Evolutionary conservation across 768 basidiomycete species (phyloP).

Genomic region (Calocybe cyanea): DNA sequence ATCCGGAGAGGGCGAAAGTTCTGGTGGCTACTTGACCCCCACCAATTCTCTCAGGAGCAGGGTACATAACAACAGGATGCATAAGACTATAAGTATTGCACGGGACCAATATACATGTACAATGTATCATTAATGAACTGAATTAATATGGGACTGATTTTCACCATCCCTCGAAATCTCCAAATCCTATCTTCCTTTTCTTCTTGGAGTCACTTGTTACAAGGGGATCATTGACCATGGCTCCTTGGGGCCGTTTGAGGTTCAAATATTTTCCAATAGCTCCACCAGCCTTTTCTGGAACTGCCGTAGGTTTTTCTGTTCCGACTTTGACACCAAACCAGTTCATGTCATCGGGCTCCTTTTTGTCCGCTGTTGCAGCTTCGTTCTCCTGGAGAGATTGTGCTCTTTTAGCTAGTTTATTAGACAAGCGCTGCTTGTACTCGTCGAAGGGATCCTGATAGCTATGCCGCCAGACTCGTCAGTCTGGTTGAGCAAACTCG

Average conservation of each 20-base stretch:
- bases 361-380: constrained; percentile 39
- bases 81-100: constrained; percentile 3
- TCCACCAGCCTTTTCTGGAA: constrained; percentile 30
- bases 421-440: constrained; percentile 80
- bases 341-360: constrained; percentile 66
- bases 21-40: constrained; percentile 32
- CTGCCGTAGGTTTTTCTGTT: constrained; percentile 28
- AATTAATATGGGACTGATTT: neutral
- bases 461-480: constrained; percentile 31
- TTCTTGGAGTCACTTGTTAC: constrained; percentile 53
- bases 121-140: constrained; percentile 6
- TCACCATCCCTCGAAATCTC: constrained; percentile 85
- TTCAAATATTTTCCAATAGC: constrained; percentile 82
- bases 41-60: neutral
- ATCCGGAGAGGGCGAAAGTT: constrained; percentile 22
- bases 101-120: constrained; percentile 1
- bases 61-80: neutral
- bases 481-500: neutral
- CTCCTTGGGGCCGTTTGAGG: constrained; percentile 40
- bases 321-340: constrained; percentile 92
- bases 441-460: constrained; percentile 95
- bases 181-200: constrained; percentile 84
- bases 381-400: constrained; percentile 33
- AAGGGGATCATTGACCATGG: constrained; percentile 11
- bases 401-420: constrained; percentile 62